phyloP scores from a whole-genome alignment of 495 filamentous ascomycete genomes.

The Penicillium egyptiacum region DNA sequence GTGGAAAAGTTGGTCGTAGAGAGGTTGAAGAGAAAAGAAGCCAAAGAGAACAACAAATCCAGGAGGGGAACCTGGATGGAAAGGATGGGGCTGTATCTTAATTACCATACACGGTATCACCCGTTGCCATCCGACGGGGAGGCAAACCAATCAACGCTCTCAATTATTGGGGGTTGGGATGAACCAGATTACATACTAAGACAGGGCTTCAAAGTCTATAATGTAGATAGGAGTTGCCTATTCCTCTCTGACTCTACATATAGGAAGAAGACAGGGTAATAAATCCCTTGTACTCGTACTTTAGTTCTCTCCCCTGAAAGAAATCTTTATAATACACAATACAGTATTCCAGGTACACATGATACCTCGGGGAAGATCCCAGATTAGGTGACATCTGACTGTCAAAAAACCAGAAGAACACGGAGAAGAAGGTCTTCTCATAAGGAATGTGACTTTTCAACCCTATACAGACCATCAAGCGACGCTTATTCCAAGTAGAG shows the following conservation, averaged over 20 bases:
- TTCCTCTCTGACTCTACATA: neutral
- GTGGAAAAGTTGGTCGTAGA: slow-evolving; percentile 13
- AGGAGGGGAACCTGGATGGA: slow-evolving; percentile 20
- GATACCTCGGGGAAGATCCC: slow-evolving; percentile 10
- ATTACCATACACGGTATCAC: slow-evolving; percentile 18
- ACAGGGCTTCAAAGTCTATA: neutral
- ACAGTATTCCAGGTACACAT: slow-evolving; percentile 3
- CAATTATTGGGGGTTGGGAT: neutral
- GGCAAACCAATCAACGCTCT: neutral
- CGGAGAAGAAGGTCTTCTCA: neutral
- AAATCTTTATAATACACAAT: neutral
- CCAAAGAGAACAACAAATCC: slow-evolving; percentile 24
- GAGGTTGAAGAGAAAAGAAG: slow-evolving; percentile 45
- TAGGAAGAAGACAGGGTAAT: neutral
- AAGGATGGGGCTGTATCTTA: neutral
- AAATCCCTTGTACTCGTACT: neutral
- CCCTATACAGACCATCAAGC: no score
- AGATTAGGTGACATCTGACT: slow-evolving; percentile 18
- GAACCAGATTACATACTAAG: neutral
- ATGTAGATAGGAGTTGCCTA: neutral
- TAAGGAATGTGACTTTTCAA: neutral
- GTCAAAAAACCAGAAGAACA: slow-evolving; percentile 14
- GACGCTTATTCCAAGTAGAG: slow-evolving; percentile 9
- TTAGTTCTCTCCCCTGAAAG: slow-evolving; percentile 1
- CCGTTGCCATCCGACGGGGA: neutral